Conservation (phyloP, 768 basidiomycete species). For the Rhodotorula graminis region DNA sequence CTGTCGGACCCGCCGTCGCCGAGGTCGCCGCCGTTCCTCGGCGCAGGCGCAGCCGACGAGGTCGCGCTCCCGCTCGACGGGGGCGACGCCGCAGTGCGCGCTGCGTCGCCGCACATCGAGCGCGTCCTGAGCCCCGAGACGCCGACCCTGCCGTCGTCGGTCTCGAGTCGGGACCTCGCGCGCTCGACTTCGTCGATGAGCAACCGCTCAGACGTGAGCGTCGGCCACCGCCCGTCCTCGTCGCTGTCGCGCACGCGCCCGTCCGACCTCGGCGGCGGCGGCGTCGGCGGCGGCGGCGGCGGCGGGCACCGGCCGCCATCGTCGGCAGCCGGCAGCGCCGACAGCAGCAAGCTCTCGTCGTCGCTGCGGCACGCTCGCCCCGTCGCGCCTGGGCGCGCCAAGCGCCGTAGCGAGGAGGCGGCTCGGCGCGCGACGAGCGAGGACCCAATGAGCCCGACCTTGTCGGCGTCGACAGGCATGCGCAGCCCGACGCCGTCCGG, state of each 20-base stretch:
- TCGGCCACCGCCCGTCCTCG: neutral
- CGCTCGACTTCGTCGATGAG: neutral
- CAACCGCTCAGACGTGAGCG: neutral
- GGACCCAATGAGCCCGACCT: conserved; percentile 25
- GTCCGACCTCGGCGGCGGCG: conserved; percentile 1
- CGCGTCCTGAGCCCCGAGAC: neutral
- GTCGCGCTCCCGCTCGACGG: too few species aligned
- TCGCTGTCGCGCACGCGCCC: conserved; percentile 20
- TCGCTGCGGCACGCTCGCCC: conserved; percentile 31
- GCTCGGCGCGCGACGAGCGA: conserved; percentile 15
- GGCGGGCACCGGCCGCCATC: conserved; percentile 24
- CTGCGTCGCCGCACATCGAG: neutral
- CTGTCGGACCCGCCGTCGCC: conserved; percentile 36
- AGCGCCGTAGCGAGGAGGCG: conserved; percentile 27
- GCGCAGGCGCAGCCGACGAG: neutral
- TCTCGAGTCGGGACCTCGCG: neutral
- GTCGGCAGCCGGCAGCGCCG: conserved; percentile 19
- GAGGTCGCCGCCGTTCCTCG: conserved; percentile 12
- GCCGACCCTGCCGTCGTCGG: neutral
- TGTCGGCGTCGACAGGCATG: neutral
- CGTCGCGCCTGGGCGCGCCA: conserved; percentile 20
- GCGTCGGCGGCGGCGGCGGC: too few species aligned
- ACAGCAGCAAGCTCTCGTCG: conserved; percentile 9
- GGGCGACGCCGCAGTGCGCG: neutral
- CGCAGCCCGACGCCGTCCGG: conserved; percentile 20